Evolutionary conservation across 2,329 filamentous ascomycete genomes (phyloP).

Genomic region (Sporothrix schenckii): DNA sequence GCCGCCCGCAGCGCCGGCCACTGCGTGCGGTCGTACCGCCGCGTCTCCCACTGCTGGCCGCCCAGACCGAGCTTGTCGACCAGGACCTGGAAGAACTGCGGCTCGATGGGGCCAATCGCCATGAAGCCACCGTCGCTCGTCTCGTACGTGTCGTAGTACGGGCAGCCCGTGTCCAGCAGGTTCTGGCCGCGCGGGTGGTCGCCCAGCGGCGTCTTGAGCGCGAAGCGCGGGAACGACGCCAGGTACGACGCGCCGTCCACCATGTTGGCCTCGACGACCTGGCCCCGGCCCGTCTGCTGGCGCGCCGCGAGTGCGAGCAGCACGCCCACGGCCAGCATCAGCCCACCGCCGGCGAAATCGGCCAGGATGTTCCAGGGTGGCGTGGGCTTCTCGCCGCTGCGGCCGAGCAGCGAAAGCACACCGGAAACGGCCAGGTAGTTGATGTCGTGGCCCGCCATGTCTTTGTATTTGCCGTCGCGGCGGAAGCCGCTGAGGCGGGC

Average conservation of each 20-base stretch:
- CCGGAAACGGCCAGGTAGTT: conserved; percentile 93
- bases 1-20: conserved; percentile 69
- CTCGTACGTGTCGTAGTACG: conserved; percentile 88
- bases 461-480: conserved; percentile 78
- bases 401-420: conserved; percentile 74
- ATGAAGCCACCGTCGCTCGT: conserved; percentile 78
- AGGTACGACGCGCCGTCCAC: conserved; percentile 85
- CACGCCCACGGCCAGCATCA: conserved; percentile 78
- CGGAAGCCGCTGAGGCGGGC: conserved; percentile 89
- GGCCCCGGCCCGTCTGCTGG: conserved; percentile 67
- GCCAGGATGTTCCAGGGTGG: conserved; percentile 82
- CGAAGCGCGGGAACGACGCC: conserved; percentile 73
- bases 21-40: conserved; percentile 60
- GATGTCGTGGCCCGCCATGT: conserved; percentile 94
- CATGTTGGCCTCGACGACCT: conserved; percentile 96
- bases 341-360: conserved; percentile 89
- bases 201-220: conserved; percentile 66
- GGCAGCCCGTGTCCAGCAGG: conserved; percentile 78
- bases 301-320: conserved; percentile 75
- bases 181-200: conserved; percentile 70
- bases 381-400: conserved; percentile 68
- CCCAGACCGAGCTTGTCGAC: conserved; percentile 67
- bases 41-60: conserved; percentile 50
- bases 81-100: conserved; percentile 75
- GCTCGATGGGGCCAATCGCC: conserved; percentile 88